Evolutionary conservation across 345 rosid genomes (phyloP).

Genomic region (Eutrema yunnanense): DNA sequence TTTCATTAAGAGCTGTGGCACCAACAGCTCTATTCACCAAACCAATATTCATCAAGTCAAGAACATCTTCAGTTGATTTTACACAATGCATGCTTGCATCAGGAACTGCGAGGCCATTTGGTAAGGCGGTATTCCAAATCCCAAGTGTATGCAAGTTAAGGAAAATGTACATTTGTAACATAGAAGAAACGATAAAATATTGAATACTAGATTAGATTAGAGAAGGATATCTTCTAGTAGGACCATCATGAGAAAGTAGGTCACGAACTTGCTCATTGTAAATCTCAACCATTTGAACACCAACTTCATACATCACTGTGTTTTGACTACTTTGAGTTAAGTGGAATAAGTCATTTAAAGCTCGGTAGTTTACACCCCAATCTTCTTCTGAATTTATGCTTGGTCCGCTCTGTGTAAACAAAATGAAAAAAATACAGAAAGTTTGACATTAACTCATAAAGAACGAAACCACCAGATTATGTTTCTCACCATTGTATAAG

Average conservation of each 20-base stretch:
- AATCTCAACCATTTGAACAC: slow-evolving; percentile 92
- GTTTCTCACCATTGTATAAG: slow-evolving; percentile 71
- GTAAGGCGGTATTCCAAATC: slow-evolving; percentile 82
- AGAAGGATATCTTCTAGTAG: slow-evolving; percentile 77
- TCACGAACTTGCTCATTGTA: slow-evolving; percentile 95
- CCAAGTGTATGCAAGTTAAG: slow-evolving; percentile 89
- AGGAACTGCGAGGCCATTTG: slow-evolving; percentile 93
- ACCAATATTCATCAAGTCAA: slow-evolving; percentile 74
- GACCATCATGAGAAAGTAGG: slow-evolving; percentile 49
- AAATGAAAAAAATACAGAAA: neutral
- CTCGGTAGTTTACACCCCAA: slow-evolving; percentile 92
- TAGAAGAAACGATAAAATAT: neutral
- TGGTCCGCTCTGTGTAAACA: slow-evolving; percentile 67
- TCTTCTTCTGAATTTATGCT: slow-evolving; percentile 55
- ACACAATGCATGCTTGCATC: slow-evolving; percentile 83
- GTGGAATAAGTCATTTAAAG: slow-evolving; percentile 83
- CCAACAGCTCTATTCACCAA: slow-evolving; percentile 73
- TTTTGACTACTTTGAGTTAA: slow-evolving; percentile 58
- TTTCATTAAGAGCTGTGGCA: slow-evolving; percentile 77
- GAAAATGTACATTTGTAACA: slow-evolving; percentile 7
- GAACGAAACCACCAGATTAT: neutral
- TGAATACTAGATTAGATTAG: neutral
- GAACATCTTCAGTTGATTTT: slow-evolving; percentile 62
- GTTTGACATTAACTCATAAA: neutral
- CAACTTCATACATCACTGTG: slow-evolving; percentile 68